Evolutionary conservation across 148 eudicot genomes (phyloP).

Genomic region (Silene uniflora): DNA sequence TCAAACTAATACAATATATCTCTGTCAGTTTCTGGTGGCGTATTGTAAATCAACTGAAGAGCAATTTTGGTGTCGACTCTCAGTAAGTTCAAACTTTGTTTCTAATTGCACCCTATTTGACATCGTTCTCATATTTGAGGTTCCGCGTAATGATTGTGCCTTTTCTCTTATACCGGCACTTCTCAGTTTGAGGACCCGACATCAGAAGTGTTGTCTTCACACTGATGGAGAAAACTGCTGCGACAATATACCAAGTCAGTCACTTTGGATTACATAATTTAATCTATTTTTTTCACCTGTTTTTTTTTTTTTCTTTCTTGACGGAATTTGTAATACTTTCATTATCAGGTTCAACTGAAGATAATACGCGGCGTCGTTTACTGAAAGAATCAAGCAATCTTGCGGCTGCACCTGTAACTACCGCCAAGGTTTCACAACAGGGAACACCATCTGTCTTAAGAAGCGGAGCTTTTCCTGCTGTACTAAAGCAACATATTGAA

Average conservation of each 20-base stretch:
- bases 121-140: background rate
- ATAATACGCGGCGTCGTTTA: slow-evolving; percentile 22
- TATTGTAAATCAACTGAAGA: slow-evolving; percentile 21
- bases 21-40: slow-evolving; percentile 31
- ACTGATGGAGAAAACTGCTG: slow-evolving; percentile 20
- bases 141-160: background rate
- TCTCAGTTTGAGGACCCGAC: slow-evolving; percentile 20
- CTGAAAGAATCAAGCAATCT: slow-evolving; percentile 33
- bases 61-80: slow-evolving; percentile 19
- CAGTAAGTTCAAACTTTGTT: slow-evolving; percentile 22
- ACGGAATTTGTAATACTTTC: no score
- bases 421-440: background rate
- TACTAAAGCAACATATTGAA: slow-evolving; percentile 9
- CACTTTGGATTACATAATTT: background rate
- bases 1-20: slow-evolving; percentile 20
- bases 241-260: slow-evolving; percentile 28
- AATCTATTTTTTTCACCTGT: no score
- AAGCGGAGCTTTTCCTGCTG: slow-evolving; percentile 37
- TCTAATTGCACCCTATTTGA: background rate
- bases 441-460: slow-evolving; percentile 23
- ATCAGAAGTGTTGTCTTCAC: slow-evolving; percentile 17
- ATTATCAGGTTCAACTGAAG: slow-evolving; percentile 14
- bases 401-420: slow-evolving; percentile 23
- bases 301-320: background rate
- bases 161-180: slow-evolving; percentile 14